Percentiles rank a stretch among this genome's conserved stretches.
Conservation (phyloP, 306 rosid genomes). For the Leucaena leucocephala region DNA sequence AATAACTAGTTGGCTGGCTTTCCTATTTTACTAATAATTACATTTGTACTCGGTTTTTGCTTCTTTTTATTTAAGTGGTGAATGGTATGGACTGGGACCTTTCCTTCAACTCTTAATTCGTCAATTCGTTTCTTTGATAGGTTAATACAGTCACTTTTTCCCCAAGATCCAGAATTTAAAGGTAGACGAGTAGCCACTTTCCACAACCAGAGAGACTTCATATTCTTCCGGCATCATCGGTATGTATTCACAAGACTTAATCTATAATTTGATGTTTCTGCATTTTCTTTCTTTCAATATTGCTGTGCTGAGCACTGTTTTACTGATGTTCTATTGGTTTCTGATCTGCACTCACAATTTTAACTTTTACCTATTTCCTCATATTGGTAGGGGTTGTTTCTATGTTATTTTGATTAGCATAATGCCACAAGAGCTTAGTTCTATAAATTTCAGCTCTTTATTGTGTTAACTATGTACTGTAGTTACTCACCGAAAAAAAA, state of each 20-base stretch:
- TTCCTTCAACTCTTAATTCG: slow-evolving; percentile 19
- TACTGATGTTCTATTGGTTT: neutral
- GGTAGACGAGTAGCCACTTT: slow-evolving; percentile 92
- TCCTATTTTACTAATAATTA: slow-evolving; percentile 5
- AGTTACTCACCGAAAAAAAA: neutral
- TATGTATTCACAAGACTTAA: slow-evolving; percentile 33
- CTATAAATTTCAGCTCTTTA: neutral
- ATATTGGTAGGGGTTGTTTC: neutral
- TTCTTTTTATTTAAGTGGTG: neutral
- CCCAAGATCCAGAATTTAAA: slow-evolving; percentile 84
- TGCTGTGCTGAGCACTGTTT: neutral
- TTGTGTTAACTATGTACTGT: slow-evolving; percentile 12
- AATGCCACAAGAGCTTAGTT: neutral
- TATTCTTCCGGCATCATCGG: slow-evolving; percentile 95
- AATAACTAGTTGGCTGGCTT: slow-evolving; percentile 12
- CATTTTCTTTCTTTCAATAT: neutral
- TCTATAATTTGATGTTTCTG: neutral
- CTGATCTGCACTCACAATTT: neutral
- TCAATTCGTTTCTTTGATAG: slow-evolving; percentile 47
- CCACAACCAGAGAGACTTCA: slow-evolving; percentile 93
- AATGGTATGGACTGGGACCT: slow-evolving; percentile 26
- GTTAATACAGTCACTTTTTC: slow-evolving; percentile 81
- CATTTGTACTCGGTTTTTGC: slow-evolving; percentile 12
- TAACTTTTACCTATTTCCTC: neutral
- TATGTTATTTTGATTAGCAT: neutral